phyloP scores from a whole-genome alignment of 2,329 filamentous ascomycete genomes.

The Scedosporium boydii region DNA sequence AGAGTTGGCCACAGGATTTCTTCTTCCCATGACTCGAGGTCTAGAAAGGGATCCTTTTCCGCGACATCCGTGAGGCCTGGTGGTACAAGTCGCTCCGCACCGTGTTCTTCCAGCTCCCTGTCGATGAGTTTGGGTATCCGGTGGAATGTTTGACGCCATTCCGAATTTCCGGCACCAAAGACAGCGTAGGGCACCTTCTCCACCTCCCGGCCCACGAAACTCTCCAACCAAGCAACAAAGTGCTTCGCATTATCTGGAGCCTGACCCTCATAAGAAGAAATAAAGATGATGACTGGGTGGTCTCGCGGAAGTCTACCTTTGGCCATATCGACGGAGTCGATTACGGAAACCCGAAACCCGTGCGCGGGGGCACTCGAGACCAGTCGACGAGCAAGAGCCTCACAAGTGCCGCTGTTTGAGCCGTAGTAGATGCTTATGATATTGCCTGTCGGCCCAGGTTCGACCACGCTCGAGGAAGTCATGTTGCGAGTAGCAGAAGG shows the following conservation, averaged over 20 bases:
- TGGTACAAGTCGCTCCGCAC: slow-evolving; percentile 24
- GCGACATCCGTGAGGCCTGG: slow-evolving; percentile 52
- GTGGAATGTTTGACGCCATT: slow-evolving; percentile 57
- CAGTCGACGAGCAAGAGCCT: slow-evolving; percentile 55
- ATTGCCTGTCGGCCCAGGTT: background rate
- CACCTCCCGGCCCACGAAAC: slow-evolving; percentile 36
- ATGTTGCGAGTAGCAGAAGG: too few relatives aligned
- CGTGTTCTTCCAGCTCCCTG: slow-evolving; percentile 30
- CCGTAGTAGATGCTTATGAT: slow-evolving; percentile 59
- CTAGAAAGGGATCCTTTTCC: slow-evolving; percentile 54
- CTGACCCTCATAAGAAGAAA: slow-evolving; percentile 64
- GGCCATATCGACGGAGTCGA: slow-evolving; percentile 52
- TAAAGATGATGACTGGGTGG: slow-evolving; percentile 56
- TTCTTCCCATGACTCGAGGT: slow-evolving; percentile 60
- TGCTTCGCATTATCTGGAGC: slow-evolving; percentile 62
- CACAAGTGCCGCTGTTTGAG: slow-evolving; percentile 66
- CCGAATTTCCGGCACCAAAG: slow-evolving; percentile 52
- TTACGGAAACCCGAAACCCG: slow-evolving; percentile 45
- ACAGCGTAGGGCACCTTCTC: slow-evolving; percentile 54
- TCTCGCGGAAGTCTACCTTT: slow-evolving; percentile 49
- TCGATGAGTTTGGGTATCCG: slow-evolving; percentile 56
- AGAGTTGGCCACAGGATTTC: slow-evolving; percentile 41
- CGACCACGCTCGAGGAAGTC: too few relatives aligned
- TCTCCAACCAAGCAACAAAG: slow-evolving; percentile 61
- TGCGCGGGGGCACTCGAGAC: slow-evolving; percentile 47